phyloP scores from a whole-genome alignment of 1,284 basidiomycete species.

The Porogramme epimiltina region DNA sequence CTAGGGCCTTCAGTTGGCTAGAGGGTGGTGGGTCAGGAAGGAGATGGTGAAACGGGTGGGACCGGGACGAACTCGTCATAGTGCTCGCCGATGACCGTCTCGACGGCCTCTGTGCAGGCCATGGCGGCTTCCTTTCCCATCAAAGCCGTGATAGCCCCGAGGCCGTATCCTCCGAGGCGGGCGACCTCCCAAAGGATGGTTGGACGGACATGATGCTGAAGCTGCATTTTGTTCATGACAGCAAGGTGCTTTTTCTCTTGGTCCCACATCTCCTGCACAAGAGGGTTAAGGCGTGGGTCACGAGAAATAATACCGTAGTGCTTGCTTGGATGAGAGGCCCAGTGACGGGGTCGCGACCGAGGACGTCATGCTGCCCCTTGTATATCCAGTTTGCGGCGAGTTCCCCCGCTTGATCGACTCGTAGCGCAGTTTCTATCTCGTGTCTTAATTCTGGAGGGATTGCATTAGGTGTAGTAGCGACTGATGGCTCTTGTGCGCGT shows the following conservation, averaged over 20 bases:
- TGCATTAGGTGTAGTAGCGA: slow-evolving; percentile 48
- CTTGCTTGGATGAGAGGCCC: slow-evolving; percentile 78
- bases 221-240: slow-evolving; percentile 83
- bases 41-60: slow-evolving; percentile 35
- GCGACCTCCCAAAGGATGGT: slow-evolving; percentile 85
- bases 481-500: slow-evolving; percentile 36
- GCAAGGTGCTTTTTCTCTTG: slow-evolving; percentile 92
- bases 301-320: not conserved
- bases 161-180: slow-evolving; percentile 81
- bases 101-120: slow-evolving; percentile 98
- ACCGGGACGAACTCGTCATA: slow-evolving; percentile 93
- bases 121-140: slow-evolving; percentile 94
- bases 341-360: slow-evolving; percentile 63
- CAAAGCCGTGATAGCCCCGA: slow-evolving; percentile 85
- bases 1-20: slow-evolving; percentile 78
- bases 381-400: slow-evolving; percentile 95
- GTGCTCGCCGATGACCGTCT: slow-evolving; percentile 97
- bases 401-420: slow-evolving; percentile 93
- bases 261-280: slow-evolving; percentile 88
- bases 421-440: slow-evolving; percentile 65
- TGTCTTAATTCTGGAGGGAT: slow-evolving; percentile 50
- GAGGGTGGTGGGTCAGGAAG: slow-evolving; percentile 2
- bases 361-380: slow-evolving; percentile 75
- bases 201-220: slow-evolving; percentile 85
- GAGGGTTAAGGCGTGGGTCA: not conserved